Evolutionary conservation across 2,329 filamentous ascomycete genomes (phyloP).

Genomic region (Gremmenia infestans): DNA sequence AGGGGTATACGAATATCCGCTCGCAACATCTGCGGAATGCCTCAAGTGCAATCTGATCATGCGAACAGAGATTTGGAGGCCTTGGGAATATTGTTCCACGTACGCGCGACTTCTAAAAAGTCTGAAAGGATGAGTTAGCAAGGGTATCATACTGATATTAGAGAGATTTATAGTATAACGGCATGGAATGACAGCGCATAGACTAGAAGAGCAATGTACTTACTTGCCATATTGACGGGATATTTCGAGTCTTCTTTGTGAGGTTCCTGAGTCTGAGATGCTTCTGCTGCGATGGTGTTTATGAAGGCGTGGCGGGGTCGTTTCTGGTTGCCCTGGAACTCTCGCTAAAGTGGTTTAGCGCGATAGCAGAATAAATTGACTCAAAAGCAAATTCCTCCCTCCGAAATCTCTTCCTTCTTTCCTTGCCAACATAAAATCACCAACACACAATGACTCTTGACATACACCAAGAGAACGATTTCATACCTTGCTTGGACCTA

Average conservation of each 20-base stretch:
- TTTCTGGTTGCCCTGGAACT: not conserved
- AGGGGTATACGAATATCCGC: not conserved
- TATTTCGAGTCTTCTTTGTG: not conserved
- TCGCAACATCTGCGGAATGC: not conserved
- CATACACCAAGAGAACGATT: not conserved
- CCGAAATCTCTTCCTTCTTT: no score
- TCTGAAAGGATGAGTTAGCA: constrained; percentile 29
- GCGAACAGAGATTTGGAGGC: not conserved
- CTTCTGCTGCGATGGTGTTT: not conserved
- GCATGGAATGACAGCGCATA: not conserved
- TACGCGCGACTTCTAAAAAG: constrained; percentile 39
- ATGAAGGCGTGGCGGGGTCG: constrained; percentile 9
- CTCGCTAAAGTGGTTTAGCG: not conserved
- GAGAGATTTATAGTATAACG: not conserved
- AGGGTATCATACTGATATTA: not conserved
- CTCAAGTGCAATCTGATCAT: not conserved
- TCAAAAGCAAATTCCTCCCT: not conserved
- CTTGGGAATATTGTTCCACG: constrained; percentile 16
- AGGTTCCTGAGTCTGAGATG: not conserved
- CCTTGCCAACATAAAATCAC: not conserved
- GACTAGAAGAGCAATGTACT: constrained; percentile 8
- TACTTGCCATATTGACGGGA: constrained; percentile 30
- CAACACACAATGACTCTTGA: not conserved
- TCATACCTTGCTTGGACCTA: not conserved
- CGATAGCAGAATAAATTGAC: not conserved